A percentile compares a stretch with the other conserved stretches of the same genome.
Conservation (phyloP, 345 rosid genomes). For the Trapa bicornis region DNA sequence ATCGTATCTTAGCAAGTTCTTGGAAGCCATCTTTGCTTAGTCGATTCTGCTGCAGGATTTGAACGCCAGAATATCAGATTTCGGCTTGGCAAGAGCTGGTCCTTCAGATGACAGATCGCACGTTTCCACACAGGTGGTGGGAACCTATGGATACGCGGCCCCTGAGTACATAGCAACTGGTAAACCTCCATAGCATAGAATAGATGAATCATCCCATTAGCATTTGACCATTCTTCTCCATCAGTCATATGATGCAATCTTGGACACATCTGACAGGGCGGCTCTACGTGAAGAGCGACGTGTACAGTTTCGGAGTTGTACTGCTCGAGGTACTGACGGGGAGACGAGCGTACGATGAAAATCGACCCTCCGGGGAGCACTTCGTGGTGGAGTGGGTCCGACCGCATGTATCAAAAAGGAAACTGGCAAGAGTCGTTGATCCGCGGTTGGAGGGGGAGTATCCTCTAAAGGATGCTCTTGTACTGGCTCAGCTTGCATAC, state of each 20-base stretch:
- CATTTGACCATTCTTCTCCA: neutral
- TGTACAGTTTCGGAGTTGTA: constrained; percentile 15
- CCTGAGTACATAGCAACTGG: constrained; percentile 3
- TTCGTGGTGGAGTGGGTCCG: constrained; percentile 12
- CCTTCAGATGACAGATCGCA: neutral
- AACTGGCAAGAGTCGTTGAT: constrained; percentile 12
- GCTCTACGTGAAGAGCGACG: constrained; percentile 11
- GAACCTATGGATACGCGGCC: constrained; percentile 7
- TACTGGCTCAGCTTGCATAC: neutral
- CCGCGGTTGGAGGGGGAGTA: constrained; percentile 8
- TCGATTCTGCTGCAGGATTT: constrained; percentile 4
- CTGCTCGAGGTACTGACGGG: constrained; percentile 15
- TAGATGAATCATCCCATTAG: too few relatives aligned
- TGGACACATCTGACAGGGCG: constrained; percentile 6
- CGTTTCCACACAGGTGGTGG: neutral
- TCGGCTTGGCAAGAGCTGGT: constrained; percentile 8
- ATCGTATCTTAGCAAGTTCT: neutral
- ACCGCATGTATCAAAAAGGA: constrained; percentile 12
- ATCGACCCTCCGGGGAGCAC: neutral
- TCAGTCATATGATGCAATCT: neutral
- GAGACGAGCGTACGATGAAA: constrained; percentile 3
- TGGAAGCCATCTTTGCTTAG: neutral
- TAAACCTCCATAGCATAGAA: neutral
- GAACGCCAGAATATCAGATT: constrained; percentile 7
- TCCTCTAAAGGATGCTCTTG: constrained; percentile 1